A percentile compares a stretch with the other conserved stretches of the same genome.
These are phyloP conservation scores for Iris macrosiphon DNA, from an alignment of 106 monocot genomes.

Conservation along the genomic window DNA sequence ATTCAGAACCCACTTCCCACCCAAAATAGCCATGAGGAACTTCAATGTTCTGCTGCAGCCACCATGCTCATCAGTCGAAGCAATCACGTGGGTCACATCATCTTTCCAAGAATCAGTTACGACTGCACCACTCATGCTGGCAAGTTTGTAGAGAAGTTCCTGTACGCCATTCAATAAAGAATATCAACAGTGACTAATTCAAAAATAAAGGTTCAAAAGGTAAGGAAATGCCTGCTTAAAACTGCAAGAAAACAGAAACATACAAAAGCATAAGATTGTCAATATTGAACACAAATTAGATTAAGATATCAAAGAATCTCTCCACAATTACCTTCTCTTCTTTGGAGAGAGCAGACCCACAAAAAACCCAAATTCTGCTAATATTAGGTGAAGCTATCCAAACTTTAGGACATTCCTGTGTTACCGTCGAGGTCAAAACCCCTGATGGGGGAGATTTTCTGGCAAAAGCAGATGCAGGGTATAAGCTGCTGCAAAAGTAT, in stretches of 20 bases:
- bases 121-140: conserved; percentile 30
- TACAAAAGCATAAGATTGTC: background rate
- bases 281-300: background rate
- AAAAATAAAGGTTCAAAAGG: background rate
- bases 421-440: conserved; percentile 7
- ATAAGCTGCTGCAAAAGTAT: background rate
- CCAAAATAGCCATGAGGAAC: conserved; percentile 76
- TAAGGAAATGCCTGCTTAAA: background rate
- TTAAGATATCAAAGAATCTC: background rate
- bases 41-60: conserved; percentile 85
- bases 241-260: background rate
- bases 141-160: conserved; percentile 54
- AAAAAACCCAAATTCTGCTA: conserved; percentile 55
- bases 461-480: conserved; percentile 3
- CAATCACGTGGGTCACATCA: conserved; percentile 88
- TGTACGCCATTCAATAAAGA: conserved; percentile 9
- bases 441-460: conserved; percentile 19
- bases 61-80: conserved; percentile 70
- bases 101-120: conserved; percentile 47
- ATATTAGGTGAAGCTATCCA: conserved; percentile 26
- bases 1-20: conserved; percentile 82
- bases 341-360: conserved; percentile 71
- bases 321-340: conserved; percentile 49
- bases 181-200: background rate
- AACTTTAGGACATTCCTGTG: conserved; percentile 3